A percentile compares a stretch with the other conserved stretches of the same genome.
phyloP scores from a whole-genome alignment of 768 basidiomycete genomes.

The Paxillus rubicundulus region DNA sequence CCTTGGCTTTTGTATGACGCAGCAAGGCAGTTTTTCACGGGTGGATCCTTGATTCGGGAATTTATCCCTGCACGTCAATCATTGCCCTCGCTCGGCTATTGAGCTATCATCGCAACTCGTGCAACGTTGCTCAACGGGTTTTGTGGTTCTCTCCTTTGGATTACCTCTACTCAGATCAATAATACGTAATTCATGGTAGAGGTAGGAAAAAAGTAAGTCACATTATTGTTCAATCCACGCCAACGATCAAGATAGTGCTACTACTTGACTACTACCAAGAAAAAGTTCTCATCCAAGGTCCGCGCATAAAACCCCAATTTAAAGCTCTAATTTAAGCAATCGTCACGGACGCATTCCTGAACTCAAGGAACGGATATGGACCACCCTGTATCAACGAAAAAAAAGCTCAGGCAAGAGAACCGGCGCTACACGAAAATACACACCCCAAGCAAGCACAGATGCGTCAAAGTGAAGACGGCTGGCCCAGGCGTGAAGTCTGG shows the following conservation, averaged over 20 bases:
- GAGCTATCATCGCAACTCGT: too few species aligned
- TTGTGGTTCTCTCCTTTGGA: background rate
- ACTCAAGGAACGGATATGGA: conserved; percentile 11
- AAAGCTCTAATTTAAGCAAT: conserved; percentile 11
- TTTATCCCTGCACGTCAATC: background rate
- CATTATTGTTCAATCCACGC: background rate
- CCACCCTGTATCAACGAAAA: too few species aligned
- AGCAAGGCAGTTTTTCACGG: too few species aligned
- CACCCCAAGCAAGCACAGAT: conserved; percentile 31
- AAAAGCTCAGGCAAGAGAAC: too few species aligned
- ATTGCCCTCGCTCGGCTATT: too few species aligned
- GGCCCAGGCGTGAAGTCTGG: conserved; percentile 8
- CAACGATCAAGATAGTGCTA: background rate
- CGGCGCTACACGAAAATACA: background rate
- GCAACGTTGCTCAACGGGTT: background rate
- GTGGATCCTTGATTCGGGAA: too few species aligned
- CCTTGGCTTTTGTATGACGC: too few species aligned
- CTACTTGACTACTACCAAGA: background rate
- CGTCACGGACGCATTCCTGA: conserved; percentile 22
- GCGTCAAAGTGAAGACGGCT: conserved; percentile 30
- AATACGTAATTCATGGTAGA: background rate
- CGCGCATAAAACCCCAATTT: background rate
- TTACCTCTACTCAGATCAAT: background rate
- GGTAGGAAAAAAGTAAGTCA: background rate
- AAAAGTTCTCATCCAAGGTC: background rate